Conservation (phyloP, 2,329 filamentous ascomycete genomes). For the Colletotrichum eremochloae region DNA sequence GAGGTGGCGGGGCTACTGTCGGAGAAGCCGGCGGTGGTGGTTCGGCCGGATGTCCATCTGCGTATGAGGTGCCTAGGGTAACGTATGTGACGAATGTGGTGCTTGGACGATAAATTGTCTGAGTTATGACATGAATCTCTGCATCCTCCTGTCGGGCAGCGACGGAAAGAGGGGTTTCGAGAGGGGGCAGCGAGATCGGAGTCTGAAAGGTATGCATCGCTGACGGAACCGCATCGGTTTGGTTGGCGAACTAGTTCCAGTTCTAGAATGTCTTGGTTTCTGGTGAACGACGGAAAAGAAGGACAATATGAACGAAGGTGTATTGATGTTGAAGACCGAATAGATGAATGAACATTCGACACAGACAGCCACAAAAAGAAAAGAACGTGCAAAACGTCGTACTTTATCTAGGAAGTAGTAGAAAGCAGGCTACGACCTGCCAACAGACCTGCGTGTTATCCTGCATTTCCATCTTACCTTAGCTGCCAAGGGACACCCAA, state of each 20-base stretch:
- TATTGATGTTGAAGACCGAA: background rate
- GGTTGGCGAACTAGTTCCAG: background rate
- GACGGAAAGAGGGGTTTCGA: constrained; percentile 12
- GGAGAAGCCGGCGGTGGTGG: constrained; percentile 30
- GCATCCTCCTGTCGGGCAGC: constrained; percentile 32
- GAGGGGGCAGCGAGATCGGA: constrained; percentile 31
- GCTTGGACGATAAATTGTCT: constrained; percentile 51
- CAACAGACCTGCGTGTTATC: constrained; percentile 10
- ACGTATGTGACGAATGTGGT: constrained; percentile 55
- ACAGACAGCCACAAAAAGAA: background rate
- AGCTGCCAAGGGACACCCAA: constrained; percentile 29
- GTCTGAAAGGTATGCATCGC: constrained; percentile 31
- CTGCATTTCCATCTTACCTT: background rate
- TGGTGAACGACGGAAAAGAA: background rate
- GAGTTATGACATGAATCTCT: constrained; percentile 49
- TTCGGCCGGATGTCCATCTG: constrained; percentile 39
- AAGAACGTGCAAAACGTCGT: constrained; percentile 27
- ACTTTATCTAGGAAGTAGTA: constrained; percentile 11
- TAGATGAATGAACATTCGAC: background rate
- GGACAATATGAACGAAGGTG: background rate
- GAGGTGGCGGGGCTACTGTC: constrained; percentile 35
- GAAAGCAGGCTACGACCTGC: constrained; percentile 31
- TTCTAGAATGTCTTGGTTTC: too few relatives aligned
- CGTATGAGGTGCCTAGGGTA: constrained; percentile 46
- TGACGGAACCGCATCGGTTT: constrained; percentile 28